Evolutionary conservation across 2,329 filamentous ascomycete species (phyloP).

Genomic region (Aureobasidium sp.): DNA sequence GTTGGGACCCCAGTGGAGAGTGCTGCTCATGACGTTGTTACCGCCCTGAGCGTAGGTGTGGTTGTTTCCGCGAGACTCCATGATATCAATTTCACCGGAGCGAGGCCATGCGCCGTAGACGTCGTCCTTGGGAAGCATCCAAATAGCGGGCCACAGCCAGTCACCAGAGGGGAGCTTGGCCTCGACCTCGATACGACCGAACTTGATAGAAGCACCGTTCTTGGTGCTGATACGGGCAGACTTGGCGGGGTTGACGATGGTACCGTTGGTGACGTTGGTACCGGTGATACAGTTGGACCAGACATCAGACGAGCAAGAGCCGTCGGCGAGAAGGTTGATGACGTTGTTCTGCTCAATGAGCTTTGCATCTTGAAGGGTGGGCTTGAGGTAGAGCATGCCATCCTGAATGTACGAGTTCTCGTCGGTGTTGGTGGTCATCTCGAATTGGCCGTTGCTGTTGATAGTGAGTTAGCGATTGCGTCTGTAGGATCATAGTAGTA

Average conservation of each 20-base stretch:
- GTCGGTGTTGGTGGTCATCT: slow-evolving; percentile 61
- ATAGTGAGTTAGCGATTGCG: slow-evolving; percentile 14
- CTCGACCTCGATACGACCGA: slow-evolving; percentile 71
- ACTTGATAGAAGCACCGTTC: slow-evolving; percentile 63
- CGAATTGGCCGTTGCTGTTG: slow-evolving; percentile 67
- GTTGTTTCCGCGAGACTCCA: slow-evolving; percentile 76
- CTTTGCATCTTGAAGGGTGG: slow-evolving; percentile 62
- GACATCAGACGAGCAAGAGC: slow-evolving; percentile 57
- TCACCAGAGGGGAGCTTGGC: slow-evolving; percentile 70
- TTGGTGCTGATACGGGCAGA: slow-evolving; percentile 73
- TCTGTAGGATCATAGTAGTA: background rate
- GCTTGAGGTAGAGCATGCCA: slow-evolving; percentile 64
- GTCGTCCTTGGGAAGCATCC: slow-evolving; percentile 69
- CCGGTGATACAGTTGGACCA: slow-evolving; percentile 56
- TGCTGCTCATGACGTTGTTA: slow-evolving; percentile 70
- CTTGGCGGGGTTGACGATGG: slow-evolving; percentile 67
- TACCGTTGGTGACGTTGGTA: slow-evolving; percentile 71
- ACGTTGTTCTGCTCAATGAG: slow-evolving; percentile 58
- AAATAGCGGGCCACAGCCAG: slow-evolving; percentile 90
- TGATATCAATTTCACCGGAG: slow-evolving; percentile 78
- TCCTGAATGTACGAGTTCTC: slow-evolving; percentile 68
- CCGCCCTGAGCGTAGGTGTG: slow-evolving; percentile 66
- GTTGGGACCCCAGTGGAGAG: slow-evolving; percentile 76
- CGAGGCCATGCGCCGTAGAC: slow-evolving; percentile 70
- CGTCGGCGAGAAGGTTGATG: slow-evolving; percentile 58